These are phyloP conservation scores for Ogataea wickerhamii DNA, from an alignment of 805 yeast genomes.

Conservation along the genomic window DNA sequence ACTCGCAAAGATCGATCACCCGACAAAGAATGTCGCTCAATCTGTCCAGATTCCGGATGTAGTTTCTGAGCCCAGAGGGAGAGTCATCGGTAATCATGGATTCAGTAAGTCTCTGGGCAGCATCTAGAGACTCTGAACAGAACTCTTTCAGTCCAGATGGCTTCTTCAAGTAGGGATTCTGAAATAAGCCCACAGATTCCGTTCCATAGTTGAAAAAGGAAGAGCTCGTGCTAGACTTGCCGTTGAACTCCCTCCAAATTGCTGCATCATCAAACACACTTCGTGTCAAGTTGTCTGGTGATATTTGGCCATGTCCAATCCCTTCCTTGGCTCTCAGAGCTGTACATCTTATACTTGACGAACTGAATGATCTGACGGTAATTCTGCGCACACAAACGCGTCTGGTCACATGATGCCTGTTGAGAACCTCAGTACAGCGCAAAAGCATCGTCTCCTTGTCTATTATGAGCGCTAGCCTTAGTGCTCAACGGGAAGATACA, in stretches of 20 bases:
- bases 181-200: conserved; percentile 60
- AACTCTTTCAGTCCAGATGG: conserved; percentile 72
- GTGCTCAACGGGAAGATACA: too few relatives aligned
- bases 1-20: conserved; percentile 91
- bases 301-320: conserved; percentile 2
- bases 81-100: conserved; percentile 49
- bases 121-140: conserved; percentile 56
- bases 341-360: not conserved
- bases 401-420: too few relatives aligned
- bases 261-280: conserved; percentile 59
- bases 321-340: conserved; percentile 5
- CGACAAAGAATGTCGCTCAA: conserved; percentile 86
- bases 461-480: too few relatives aligned
- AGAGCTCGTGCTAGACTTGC: conserved; percentile 10
- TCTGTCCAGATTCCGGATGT: conserved; percentile 69
- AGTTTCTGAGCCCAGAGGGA: conserved; percentile 42
- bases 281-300: conserved; percentile 31
- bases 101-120: conserved; percentile 60
- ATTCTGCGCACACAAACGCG: too few relatives aligned
- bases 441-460: too few relatives aligned
- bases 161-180: conserved; percentile 62
- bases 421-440: too few relatives aligned
- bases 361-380: not conserved
- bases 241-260: conserved; percentile 52
- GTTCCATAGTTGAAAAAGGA: conserved; percentile 26